Evolutionary conservation across 1,139 yeast genomes (phyloP), one percentile per base, ranked within the genome.

Genomic region (Hyphopichia pseudoburtonii): DNA sequence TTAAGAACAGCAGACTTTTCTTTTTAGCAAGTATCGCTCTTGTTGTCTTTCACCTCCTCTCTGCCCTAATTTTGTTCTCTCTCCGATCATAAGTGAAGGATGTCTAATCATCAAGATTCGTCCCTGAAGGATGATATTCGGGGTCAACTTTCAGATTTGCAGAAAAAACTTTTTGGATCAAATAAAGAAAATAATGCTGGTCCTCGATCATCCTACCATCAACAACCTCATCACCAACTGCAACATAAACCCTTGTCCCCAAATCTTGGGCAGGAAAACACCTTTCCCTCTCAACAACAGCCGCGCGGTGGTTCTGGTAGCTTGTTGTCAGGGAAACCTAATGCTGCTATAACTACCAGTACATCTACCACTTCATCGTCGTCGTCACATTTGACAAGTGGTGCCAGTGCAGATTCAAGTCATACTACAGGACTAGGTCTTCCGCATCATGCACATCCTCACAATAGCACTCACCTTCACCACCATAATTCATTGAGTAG

Each of bases 71-170:
- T n/a, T n/a, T n/a, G n/a, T n/a, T n/a, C n/a, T n/a, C n/a, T n/a
- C n/a, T n/a, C n/a, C n/a, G 22, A 7, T 7, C 12, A 28, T 11
- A 28, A 28, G 31, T 28, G 31, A 28, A 28, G 31, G 17, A 28
- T 28, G 31, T 28, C 31, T 28, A 12, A 28, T 18, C 17, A 28
- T 17, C 31, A 17, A 23, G 23, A 28, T 15, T 28, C 31, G 4
- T n/a, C 17, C 10, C 29, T 16, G 6, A 45, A 45, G 24, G 66
- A 62, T 28, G 84, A 79, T 46, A 69, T 80, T 43, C 68, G 82
- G 45, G 72, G 75, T 31, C 86, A 81, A 54, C 66, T 82, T 38
- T 76, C 78, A 18, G 83, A 79, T 46, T 70, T 81, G 41, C 86
- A 80, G 55, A 71, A 69, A 46, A 66, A 79, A 44, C 59, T 80